Conservation (phyloP, 306 rosid species). For the Malus sieversii region DNA sequence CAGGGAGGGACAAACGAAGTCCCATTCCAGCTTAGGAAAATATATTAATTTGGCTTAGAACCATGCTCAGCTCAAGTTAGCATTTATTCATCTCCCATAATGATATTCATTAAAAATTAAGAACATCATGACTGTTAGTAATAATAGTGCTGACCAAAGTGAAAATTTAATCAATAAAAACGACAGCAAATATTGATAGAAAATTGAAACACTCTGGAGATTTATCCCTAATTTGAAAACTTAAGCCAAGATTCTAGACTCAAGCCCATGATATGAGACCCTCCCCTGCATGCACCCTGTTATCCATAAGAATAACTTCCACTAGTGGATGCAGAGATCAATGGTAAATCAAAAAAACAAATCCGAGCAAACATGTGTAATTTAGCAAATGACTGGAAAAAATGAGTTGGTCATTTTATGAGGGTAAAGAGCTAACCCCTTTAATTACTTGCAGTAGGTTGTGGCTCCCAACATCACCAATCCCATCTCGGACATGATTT, state of each 20-base stretch:
- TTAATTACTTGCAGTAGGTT: slow-evolving; percentile 51
- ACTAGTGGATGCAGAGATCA: neutral
- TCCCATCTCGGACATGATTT: slow-evolving; percentile 26
- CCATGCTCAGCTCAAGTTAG: too few relatives aligned
- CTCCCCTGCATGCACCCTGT: neutral
- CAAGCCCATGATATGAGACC: neutral
- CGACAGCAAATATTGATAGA: neutral
- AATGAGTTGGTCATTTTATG: neutral
- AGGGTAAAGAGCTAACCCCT: slow-evolving; percentile 41
- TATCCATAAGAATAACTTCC: neutral
- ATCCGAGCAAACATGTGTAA: too few relatives aligned
- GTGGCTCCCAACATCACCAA: slow-evolving; percentile 28
- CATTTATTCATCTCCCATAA: too few relatives aligned
- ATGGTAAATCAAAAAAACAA: neutral
- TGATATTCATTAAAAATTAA: too few relatives aligned
- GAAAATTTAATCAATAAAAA: too few relatives aligned
- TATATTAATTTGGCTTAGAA: neutral
- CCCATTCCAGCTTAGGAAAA: neutral
- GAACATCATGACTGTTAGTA: too few relatives aligned
- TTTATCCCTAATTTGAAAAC: neutral
- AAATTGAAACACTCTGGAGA: neutral
- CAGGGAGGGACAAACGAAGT: neutral
- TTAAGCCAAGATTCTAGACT: neutral
- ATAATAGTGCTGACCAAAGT: too few relatives aligned
- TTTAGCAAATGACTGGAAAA: neutral